Base-by-base conservation (phyloP, 805 yeast species). In the Nakazawaea sp. region DNA sequence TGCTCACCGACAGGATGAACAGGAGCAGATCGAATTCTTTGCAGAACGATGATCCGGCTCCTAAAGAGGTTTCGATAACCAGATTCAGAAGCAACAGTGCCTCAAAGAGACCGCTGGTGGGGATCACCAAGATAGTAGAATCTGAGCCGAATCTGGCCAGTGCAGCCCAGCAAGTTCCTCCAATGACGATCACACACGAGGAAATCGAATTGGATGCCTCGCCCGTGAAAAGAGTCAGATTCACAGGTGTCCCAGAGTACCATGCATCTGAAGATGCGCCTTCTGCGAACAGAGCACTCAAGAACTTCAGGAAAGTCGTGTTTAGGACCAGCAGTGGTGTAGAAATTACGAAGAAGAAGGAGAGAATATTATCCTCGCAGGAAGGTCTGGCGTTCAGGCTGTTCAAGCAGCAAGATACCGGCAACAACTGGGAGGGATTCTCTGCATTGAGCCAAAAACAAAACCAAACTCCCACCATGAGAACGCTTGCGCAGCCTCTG, bases 251-350 rank as follows among this genome's bases (percentile, higher is more conserved):
- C 4, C 63, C 72, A 1, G 70, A 63, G 35, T 74, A 70, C 39
- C 48, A 65, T 2, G 73, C 66, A 24, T 72, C 65, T 5, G 81
- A 74, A 49, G 81, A 74, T 52, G 74, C 72, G 1, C 79, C 79
- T 1, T 59, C 75, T 3, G 58, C 63, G 4, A 52, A 49, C 35
- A 55, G 52, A 30, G 47, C 56, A 42, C 55, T 53, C 34, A 60
- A 60, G 34, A 63, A 59, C 33, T 42, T 59, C 41, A 46, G 60
- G 32, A 60, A 56, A 40, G 56, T 54, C 33, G 57, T 61, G 54
- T 53, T 58, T 6, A 47, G 53, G 2, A 56, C 56, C 24, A 52
- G 28, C 23, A 34, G 32, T 21, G 43, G 35, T 3, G 33, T 42
- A 12, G 49, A 44, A 18, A 32, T 36, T 4, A 37, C 39, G 3